phyloP scores from a whole-genome alignment of 2,329 filamentous ascomycete genomes.

The Xylariaceae sp. region DNA sequence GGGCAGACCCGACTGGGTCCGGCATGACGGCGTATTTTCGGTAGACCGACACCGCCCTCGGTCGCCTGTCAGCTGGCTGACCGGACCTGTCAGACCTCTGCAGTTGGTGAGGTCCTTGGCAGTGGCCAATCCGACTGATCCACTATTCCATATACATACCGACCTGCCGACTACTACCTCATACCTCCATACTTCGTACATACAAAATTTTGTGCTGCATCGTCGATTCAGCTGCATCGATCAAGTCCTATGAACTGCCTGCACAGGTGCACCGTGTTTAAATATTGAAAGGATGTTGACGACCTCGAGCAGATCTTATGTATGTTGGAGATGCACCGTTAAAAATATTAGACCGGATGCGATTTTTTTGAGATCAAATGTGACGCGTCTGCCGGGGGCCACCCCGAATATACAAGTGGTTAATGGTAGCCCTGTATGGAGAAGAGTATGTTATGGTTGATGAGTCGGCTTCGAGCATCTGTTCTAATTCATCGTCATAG shows the following conservation, averaged over 20 bases:
- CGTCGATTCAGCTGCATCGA: background rate
- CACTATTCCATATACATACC: no score
- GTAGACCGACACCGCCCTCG: no score
- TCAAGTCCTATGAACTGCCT: background rate
- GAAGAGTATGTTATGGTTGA: constrained; percentile 27
- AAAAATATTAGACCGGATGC: constrained; percentile 16
- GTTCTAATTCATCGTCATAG: constrained; percentile 22
- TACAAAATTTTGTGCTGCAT: constrained; percentile 6
- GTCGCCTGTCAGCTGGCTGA: no score
- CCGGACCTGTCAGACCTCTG: no score
- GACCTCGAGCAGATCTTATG: constrained; percentile 32
- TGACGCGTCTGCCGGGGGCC: constrained; percentile 11
- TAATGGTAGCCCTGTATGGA: constrained; percentile 12
- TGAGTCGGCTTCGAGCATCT: background rate
- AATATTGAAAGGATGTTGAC: constrained; percentile 29
- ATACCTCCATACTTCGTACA: no score
- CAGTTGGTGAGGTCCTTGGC: no score
- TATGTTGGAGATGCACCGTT: constrained; percentile 38
- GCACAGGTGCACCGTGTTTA: background rate
- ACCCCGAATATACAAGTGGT: constrained; percentile 4
- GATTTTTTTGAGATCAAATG: constrained; percentile 9
- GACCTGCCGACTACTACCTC: no score
- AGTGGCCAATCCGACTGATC: no score
- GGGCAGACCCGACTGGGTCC: no score
- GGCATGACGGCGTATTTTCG: no score